These are phyloP conservation scores for Dryas drummondii DNA, from an alignment of 306 rosid genomes.

Conservation along the genomic window DNA sequence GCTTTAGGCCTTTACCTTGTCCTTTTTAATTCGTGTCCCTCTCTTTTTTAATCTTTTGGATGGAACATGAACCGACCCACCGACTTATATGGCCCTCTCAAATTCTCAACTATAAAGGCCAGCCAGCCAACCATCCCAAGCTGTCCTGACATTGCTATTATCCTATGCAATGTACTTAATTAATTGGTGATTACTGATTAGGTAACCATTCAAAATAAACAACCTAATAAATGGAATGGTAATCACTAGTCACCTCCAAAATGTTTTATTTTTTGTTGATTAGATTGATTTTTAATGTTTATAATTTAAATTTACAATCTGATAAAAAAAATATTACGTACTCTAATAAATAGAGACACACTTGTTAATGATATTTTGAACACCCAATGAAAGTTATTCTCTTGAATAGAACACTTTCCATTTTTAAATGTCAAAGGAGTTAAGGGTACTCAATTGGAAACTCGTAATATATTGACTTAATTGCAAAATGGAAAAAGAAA, in stretches of 20 bases:
- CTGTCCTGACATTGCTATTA: slow-evolving; percentile 26
- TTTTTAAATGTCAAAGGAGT: background rate
- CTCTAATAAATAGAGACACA: too few species aligned
- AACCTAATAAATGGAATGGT: slow-evolving; percentile 20
- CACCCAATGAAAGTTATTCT: background rate
- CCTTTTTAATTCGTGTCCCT: slow-evolving; percentile 1
- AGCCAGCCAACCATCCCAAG: slow-evolving; percentile 38
- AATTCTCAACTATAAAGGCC: slow-evolving; percentile 36
- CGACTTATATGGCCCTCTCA: slow-evolving; percentile 45
- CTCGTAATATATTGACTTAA: slow-evolving; percentile 12
- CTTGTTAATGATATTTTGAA: too few species aligned
- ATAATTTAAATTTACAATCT: too few species aligned
- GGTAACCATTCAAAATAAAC: slow-evolving; percentile 38
- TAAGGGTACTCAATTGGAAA: slow-evolving; percentile 15
- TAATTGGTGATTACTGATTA: slow-evolving; percentile 15
- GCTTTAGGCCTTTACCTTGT: slow-evolving; percentile 5
- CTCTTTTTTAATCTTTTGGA: slow-evolving; percentile 21
- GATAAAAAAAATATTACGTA: too few species aligned
- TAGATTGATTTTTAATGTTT: too few species aligned
- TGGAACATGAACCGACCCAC: slow-evolving; percentile 61
- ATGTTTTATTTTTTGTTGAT: too few species aligned
- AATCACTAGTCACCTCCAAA: too few species aligned
- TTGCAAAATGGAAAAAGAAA: background rate
- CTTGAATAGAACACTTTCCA: background rate
- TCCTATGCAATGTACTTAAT: slow-evolving; percentile 21